Evolutionary conservation across 2,329 filamentous ascomycete genomes (phyloP).

Genomic region (Decorospora gaudefroyi): DNA sequence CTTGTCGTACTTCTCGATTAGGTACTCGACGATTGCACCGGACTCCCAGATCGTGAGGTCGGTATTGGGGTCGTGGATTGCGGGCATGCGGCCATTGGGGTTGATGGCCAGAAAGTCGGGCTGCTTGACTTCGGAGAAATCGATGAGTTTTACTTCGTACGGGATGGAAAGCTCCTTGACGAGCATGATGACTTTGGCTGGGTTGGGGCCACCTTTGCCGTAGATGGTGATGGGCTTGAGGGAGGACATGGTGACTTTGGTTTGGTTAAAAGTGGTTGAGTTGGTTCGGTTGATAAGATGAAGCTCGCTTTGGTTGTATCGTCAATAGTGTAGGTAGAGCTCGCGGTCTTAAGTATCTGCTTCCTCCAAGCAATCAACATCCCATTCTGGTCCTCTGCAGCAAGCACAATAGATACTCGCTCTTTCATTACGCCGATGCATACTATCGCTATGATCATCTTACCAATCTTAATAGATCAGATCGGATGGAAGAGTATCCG

Average conservation of each 20-base stretch:
- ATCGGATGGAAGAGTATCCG: too few relatives aligned
- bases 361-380: too few relatives aligned
- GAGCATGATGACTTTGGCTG: slow-evolving; percentile 53
- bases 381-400: too few relatives aligned
- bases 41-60: slow-evolving; percentile 77
- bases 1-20: slow-evolving; percentile 76
- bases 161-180: slow-evolving; percentile 52
- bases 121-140: slow-evolving; percentile 61
- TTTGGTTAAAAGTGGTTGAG: not conserved
- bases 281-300: too few relatives aligned
- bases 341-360: too few relatives aligned
- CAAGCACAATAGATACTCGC: too few relatives aligned
- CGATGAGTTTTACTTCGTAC: slow-evolving; percentile 46
- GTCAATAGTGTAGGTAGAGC: too few relatives aligned
- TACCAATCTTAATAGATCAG: too few relatives aligned
- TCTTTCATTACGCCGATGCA: too few relatives aligned
- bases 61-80: slow-evolving; percentile 71
- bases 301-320: too few relatives aligned
- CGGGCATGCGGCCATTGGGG: slow-evolving; percentile 86
- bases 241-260: slow-evolving; percentile 3
- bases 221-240: slow-evolving; percentile 32
- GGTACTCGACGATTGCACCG: slow-evolving; percentile 78
- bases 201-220: slow-evolving; percentile 45
- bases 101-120: slow-evolving; percentile 85
- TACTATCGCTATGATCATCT: too few relatives aligned